These are phyloP conservation scores for Solanum chacoense DNA, from an alignment of 305 asterid species.

Conservation along the genomic window DNA sequence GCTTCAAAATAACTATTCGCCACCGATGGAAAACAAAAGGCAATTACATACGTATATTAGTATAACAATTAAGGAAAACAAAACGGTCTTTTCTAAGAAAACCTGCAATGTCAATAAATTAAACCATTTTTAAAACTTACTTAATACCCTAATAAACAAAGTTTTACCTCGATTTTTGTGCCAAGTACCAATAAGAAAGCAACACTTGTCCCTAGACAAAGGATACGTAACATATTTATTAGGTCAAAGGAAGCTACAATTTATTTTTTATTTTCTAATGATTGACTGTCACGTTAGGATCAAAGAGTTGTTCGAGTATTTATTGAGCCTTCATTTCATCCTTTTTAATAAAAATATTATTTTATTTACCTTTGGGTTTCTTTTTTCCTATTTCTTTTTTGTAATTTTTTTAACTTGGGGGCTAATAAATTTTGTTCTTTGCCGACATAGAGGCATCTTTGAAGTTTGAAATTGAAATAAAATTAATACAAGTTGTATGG, in stretches of 20 bases:
- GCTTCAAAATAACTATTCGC: not conserved
- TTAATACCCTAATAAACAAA: not conserved
- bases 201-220: slow-evolving; percentile 14
- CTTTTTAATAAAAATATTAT: not conserved
- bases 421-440: not conserved
- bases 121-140: not conserved
- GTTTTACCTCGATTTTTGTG: slow-evolving; percentile 4
- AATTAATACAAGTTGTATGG: not conserved
- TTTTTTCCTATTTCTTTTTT: not conserved
- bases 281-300: slow-evolving; percentile 48
- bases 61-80: not conserved
- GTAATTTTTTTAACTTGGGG: not conserved
- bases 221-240: not conserved
- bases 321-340: not conserved
- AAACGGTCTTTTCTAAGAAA: not conserved
- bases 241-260: slow-evolving; percentile 17
- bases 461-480: not conserved
- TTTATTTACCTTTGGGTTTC: not conserved
- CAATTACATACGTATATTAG: not conserved
- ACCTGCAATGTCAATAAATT: slow-evolving; percentile 3
- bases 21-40: not conserved
- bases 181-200: slow-evolving; percentile 11
- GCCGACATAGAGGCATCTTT: slow-evolving; percentile 11
- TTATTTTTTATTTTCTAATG: slow-evolving; percentile 22
- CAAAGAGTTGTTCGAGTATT: not conserved